Base-by-base conservation (phyloP, 371 early-diverging fungal genomes). In the Polyrhizophydium stewartii region DNA sequence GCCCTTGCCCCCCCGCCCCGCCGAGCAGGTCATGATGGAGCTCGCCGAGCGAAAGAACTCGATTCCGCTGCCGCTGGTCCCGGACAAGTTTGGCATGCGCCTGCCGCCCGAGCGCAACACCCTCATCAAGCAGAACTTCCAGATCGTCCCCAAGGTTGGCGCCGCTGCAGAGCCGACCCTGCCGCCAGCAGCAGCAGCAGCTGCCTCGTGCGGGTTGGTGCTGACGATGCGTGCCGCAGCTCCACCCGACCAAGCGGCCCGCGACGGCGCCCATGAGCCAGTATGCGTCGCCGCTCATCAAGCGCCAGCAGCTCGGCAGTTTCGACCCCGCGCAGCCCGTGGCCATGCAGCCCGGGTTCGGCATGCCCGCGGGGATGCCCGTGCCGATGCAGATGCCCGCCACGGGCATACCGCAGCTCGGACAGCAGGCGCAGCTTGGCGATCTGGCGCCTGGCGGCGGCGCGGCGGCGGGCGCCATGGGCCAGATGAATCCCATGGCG, bases 71-170 rank as follows among this genome's bases (percentile, higher is more conserved):
- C 98, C 98, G 3, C 65, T 89, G 30, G 85, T 96, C 52, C 87
- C 87, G 1, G 96, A 94, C 67, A 91, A 89, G 65, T 90, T 87
- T 63, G 96, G 96, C 10, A 82, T 94, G 35, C 86, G 96, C 5
- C 74, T 96, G 56, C 98, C 98, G n/a, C 91, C 91, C 9, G 94
- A 94, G 59, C 86, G 91, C 46, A 85, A 94, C 71, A 87, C 90
- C 57, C 77, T 97, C 27, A 94, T 94, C 3, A 88, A 89, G 9
- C 78, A 88, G 51, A 95, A 95, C 72, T 95, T 92, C 61, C 88
- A 92, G 40, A 88, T 97, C 62, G 78, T 90, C 2, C 94, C 96
- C 33, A 87, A 91, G 77, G 89, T 88, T 76, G 56, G 75, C 52
- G n/a, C n/a, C n/a, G n/a, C n/a, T n/a, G n/a, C n/a, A n/a, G n/a